A percentile compares a stretch with the other conserved stretches of the same genome.
phyloP scores from a whole-genome alignment of 768 basidiomycete genomes.

The Obba rivulosa region DNA sequence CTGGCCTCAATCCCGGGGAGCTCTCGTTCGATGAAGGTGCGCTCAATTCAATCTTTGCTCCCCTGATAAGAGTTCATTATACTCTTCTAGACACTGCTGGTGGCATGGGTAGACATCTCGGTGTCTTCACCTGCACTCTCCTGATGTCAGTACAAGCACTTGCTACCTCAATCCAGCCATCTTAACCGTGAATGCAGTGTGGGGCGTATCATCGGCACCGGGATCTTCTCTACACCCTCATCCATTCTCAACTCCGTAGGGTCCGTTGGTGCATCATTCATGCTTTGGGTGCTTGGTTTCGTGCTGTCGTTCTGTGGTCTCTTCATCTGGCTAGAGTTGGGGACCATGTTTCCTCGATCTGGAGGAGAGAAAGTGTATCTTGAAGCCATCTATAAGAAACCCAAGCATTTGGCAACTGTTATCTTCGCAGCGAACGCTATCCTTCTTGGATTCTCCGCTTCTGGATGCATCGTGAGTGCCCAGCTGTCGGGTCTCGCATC shows the following conservation, averaged over 20 bases:
- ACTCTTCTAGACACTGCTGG: slow-evolving; percentile 38
- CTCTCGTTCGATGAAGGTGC: slow-evolving; percentile 42
- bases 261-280: slow-evolving; percentile 53
- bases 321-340: slow-evolving; percentile 61
- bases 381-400: slow-evolving; percentile 43
- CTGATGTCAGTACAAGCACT: slow-evolving; percentile 33
- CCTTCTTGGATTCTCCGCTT: slow-evolving; percentile 31
- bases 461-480: slow-evolving; percentile 22
- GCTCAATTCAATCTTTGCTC: neutral
- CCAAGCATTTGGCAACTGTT: slow-evolving; percentile 28
- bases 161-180: slow-evolving; percentile 28
- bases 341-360: slow-evolving; percentile 58
- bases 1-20: slow-evolving; percentile 34
- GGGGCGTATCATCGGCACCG: slow-evolving; percentile 56
- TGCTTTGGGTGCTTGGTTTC: slow-evolving; percentile 63
- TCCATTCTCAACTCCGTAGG: slow-evolving; percentile 52
- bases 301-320: slow-evolving; percentile 52
- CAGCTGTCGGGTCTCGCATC: neutral
- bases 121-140: slow-evolving; percentile 52
- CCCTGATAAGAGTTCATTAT: neutral
- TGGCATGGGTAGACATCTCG: slow-evolving; percentile 54
- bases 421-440: slow-evolving; percentile 31
- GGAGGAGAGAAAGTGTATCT: slow-evolving; percentile 63
- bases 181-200: slow-evolving; percentile 25
- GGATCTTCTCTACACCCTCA: slow-evolving; percentile 61